Evolutionary conservation across 2,329 filamentous ascomycete genomes (phyloP), one percentile per base, ranked within the genome.

Genomic region (Cladosporium cucumerinum): DNA sequence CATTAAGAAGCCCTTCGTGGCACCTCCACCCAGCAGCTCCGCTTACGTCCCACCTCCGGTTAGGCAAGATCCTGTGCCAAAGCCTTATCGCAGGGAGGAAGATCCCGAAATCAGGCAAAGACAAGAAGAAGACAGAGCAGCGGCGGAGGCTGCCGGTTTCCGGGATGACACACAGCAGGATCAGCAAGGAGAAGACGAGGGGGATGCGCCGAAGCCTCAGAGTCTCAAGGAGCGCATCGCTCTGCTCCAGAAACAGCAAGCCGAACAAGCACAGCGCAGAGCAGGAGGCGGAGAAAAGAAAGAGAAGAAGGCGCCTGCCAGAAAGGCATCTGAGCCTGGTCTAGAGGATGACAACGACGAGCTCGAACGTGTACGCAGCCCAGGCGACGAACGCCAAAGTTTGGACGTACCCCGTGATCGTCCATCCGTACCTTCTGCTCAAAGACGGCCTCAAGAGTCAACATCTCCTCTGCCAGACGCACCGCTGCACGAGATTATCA

Each of bases 201-300:
- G 95, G 63, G 91, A 96, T 51, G 88, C 91, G 72, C 93, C 94
- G 1, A 97, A 98, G 78, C 92, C 93, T 26, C 91, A 92, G 64
- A 97, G 91, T 70, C 78, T 99, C 67, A 99, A 98, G 78, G 95
- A 99, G 77, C 87, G 95, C 67, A 97, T 99, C 79, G 95, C 95
- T 30, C 82, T 97, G 61, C 82, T 99, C 18, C 95, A 99, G 77
- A 94, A 91, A 75, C 93, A 98, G 76, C 95, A 99, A 78, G 82
- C 92, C 75, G 95, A 98, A 74, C 92, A 95, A 75, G 92, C 93
- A 5, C 85, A 89, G 68, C 85, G 93, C 61, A 90, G 94, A 78
- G 90, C 91, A 8, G 92, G 95, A 43, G 86, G 89, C 18, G 83
- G 88, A 64, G 96, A 96, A 76, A 92, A 96, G 72, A 97, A 96